Evolutionary conservation across 306 rosid species (phyloP).

Genomic region (Begonia loranthoides): DNA sequence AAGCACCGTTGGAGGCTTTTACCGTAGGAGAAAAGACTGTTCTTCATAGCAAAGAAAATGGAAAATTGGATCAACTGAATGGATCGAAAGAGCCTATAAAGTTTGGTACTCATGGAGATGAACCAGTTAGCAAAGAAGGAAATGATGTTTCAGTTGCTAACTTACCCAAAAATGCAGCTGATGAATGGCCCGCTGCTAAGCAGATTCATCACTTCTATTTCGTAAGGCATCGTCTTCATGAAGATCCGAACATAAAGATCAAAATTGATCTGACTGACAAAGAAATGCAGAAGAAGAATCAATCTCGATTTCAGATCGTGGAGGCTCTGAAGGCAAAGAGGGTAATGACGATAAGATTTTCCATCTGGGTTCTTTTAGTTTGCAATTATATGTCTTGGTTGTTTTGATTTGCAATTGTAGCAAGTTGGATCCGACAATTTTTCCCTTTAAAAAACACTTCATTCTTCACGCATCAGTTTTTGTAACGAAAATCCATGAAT

Average conservation of each 20-base stretch:
- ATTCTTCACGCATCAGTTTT: too few species aligned
- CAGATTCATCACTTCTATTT: constrained; percentile 67
- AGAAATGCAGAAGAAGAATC: constrained; percentile 60
- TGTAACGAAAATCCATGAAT: too few species aligned
- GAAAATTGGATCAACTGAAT: constrained; percentile 32
- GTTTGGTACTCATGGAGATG: constrained; percentile 83
- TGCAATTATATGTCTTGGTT: too few species aligned
- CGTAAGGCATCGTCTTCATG: constrained; percentile 45
- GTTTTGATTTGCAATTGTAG: too few species aligned
- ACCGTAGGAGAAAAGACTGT: constrained; percentile 32
- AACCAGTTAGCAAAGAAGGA: constrained; percentile 41
- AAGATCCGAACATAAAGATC: constrained; percentile 64
- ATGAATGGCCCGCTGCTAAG: constrained; percentile 95
- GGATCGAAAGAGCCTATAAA: constrained; percentile 43
- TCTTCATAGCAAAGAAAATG: constrained; percentile 42
- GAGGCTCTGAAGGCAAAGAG: constrained; percentile 72
- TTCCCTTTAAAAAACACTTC: too few species aligned
- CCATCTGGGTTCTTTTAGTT: too few species aligned
- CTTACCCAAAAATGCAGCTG: constrained; percentile 56
- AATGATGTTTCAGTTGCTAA: constrained; percentile 29
- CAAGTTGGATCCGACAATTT: too few species aligned
- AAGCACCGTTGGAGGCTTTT: constrained; percentile 44
- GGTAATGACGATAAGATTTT: constrained; percentile 36
- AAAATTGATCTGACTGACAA: constrained; percentile 49
- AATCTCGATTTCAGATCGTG: constrained; percentile 53